Percentiles rank a stretch among this genome's conserved stretches.
Conservation (phyloP, 164 flowering plant species). For the Kingdonia uniflora region DNA sequence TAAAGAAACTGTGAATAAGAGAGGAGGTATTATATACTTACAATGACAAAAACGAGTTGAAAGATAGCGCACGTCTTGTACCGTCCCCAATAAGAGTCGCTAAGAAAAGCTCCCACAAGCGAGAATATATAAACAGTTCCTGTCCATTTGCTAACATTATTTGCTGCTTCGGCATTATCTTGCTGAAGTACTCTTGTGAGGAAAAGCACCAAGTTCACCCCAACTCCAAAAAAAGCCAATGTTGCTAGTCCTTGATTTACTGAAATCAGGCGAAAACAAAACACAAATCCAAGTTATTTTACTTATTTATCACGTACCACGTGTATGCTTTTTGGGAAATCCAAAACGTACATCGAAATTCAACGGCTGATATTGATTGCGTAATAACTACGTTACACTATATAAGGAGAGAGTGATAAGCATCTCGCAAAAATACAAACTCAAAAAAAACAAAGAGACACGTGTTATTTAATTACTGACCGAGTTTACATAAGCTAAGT, state of each 20-base stretch:
- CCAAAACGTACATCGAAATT: neutral
- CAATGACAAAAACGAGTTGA: conserved; percentile 68
- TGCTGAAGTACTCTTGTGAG: conserved; percentile 74
- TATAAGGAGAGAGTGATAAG: neutral
- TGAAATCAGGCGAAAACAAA: conserved; percentile 15
- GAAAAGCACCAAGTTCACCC: conserved; percentile 87
- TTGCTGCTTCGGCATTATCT: conserved; percentile 83
- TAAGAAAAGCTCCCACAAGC: conserved; percentile 85
- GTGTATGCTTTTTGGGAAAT: too few relatives aligned
- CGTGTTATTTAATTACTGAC: too few relatives aligned
- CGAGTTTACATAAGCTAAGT: too few relatives aligned
- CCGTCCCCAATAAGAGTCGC: conserved; percentile 97
- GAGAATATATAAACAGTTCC: conserved; percentile 95
- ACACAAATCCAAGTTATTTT: neutral
- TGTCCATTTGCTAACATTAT: conserved; percentile 93
- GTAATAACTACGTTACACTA: neutral
- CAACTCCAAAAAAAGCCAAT: conserved; percentile 88
- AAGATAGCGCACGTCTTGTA: conserved; percentile 88
- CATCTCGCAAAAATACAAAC: neutral
- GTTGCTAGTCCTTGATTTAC: conserved; percentile 96
- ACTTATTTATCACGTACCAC: too few relatives aligned
- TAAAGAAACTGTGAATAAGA: neutral
- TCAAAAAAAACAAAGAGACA: neutral
- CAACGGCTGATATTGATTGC: neutral
- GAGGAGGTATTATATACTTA: conserved; percentile 21